Evolutionary conservation across 1,284 basidiomycete species (phyloP).

Genomic region (Boletus albobrunnescens): DNA sequence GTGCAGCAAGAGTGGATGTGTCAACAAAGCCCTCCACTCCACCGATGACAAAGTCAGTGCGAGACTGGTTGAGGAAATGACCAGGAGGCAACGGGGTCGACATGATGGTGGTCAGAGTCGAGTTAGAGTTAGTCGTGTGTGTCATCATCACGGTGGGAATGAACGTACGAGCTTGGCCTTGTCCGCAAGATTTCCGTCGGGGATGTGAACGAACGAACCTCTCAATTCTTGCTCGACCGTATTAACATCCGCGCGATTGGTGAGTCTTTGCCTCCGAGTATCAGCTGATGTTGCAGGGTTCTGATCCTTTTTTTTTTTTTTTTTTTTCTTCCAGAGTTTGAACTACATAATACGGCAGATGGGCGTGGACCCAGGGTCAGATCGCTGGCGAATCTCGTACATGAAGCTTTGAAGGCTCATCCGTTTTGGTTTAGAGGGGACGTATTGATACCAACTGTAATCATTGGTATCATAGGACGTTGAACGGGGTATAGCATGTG

Average conservation of each 20-base stretch:
- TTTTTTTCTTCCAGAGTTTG: conserved; percentile 15
- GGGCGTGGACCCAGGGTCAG: conserved; percentile 12
- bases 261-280: conserved; percentile 11
- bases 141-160: too few species aligned
- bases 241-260: conserved; percentile 27
- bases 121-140: too few species aligned
- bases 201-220: conserved; percentile 7
- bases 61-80: conserved; percentile 67
- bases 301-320: neutral
- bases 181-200: neutral
- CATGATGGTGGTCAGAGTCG: too few species aligned
- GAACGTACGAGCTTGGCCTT: neutral
- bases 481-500: too few species aligned
- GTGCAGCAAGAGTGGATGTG: conserved; percentile 82
- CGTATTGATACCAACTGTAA: conserved; percentile 31
- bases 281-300: neutral
- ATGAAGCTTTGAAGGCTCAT: conserved; percentile 27
- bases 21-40: conserved; percentile 51
- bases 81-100: conserved; percentile 35
- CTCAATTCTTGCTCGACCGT: conserved; percentile 26
- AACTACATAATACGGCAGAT: conserved; percentile 24
- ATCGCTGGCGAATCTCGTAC: conserved; percentile 27
- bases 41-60: conserved; percentile 42
- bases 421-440: conserved; percentile 31
- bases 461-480: too few species aligned